These are phyloP conservation scores for Globisporangium abappressorium DNA, from an alignment of 352 stramenopile species.

Conservation along the genomic window DNA sequence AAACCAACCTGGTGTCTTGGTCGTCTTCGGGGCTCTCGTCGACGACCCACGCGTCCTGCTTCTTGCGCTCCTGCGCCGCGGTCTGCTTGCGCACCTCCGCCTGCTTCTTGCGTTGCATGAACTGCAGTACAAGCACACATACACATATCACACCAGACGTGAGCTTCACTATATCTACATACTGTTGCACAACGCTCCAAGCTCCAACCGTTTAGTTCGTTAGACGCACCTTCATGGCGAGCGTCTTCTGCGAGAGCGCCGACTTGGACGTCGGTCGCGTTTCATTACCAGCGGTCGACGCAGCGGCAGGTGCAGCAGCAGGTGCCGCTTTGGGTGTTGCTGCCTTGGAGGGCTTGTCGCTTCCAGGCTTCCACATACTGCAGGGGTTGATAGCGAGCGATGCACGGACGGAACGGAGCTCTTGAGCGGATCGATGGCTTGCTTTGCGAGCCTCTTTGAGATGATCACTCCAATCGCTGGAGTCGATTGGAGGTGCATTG, in stretches of 20 bases:
- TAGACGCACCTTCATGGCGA: conserved; percentile 78
- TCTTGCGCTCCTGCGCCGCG: conserved; percentile 48
- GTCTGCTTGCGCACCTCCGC: conserved; percentile 50
- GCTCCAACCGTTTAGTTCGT: too few species aligned
- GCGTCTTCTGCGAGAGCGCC: conserved; percentile 73
- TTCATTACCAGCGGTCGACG: conserved; percentile 15
- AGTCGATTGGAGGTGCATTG: conserved; percentile 12
- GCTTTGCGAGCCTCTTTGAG: neutral
- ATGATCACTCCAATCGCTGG: neutral
- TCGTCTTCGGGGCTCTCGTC: conserved; percentile 28
- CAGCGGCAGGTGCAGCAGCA: conserved; percentile 6
- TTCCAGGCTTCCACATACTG: conserved; percentile 26
- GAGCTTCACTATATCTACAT: neutral
- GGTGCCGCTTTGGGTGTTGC: neutral
- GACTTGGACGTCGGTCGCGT: conserved; percentile 39
- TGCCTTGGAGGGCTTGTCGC: conserved; percentile 9
- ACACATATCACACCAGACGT: neutral
- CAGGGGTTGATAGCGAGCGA: neutral
- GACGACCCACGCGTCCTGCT: conserved; percentile 57
- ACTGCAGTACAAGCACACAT: conserved; percentile 29
- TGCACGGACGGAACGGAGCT: neutral
- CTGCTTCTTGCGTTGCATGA: conserved; percentile 85
- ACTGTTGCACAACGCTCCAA: neutral
- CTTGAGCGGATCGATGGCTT: conserved; percentile 2
- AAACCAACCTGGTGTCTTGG: conserved; percentile 14